A percentile compares a stretch with the other conserved stretches of the same genome.
phyloP scores from a whole-genome alignment of 140 eudicot genomes.

The Flaveria floridana region DNA sequence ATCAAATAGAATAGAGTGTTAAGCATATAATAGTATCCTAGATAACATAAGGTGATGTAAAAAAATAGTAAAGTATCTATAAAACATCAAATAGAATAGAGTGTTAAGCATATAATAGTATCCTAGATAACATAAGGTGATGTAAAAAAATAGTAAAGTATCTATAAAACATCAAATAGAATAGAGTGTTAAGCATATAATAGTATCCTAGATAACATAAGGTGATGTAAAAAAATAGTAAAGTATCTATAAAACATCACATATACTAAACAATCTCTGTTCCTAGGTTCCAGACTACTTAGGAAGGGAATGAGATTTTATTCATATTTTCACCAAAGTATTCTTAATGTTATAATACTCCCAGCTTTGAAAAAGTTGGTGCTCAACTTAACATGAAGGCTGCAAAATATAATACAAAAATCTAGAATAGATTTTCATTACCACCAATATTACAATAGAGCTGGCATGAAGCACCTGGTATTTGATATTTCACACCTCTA shows the following conservation, averaged over 20 bases:
- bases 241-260: neutral
- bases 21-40: too few relatives aligned
- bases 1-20: too few relatives aligned
- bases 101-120: neutral
- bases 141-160: neutral
- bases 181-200: neutral
- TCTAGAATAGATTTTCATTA: conserved; percentile 1
- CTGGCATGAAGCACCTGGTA: neutral
- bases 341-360: neutral
- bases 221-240: neutral
- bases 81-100: too few relatives aligned
- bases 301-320: neutral
- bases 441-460: conserved; percentile 5
- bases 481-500: conserved; percentile 8
- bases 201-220: neutral
- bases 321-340: neutral
- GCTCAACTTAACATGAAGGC: conserved; percentile 17
- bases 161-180: neutral
- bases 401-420: conserved; percentile 10
- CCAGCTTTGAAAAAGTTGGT: neutral
- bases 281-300: too few relatives aligned
- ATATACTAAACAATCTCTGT: neutral
- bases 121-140: neutral
- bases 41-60: too few relatives aligned
- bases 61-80: too few relatives aligned